phyloP scores from a whole-genome alignment of 2,329 filamentous ascomycete species.

The Fusarium chuoi region DNA sequence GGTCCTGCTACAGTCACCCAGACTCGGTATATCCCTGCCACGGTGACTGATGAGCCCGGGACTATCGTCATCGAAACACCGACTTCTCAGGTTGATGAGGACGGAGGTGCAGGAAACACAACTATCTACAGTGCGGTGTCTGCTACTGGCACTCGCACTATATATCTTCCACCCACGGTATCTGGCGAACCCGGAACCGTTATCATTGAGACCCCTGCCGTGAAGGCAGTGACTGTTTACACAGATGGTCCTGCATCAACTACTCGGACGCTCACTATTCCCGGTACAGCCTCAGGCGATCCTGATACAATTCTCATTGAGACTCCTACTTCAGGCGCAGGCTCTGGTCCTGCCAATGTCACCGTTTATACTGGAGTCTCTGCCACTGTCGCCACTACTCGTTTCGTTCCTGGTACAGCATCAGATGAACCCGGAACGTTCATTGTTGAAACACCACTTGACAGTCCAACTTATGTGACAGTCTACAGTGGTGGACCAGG shows the following conservation, averaged over 20 bases:
- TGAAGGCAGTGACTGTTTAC: background rate
- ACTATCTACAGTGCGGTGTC: background rate
- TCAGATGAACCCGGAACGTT: constrained; percentile 2
- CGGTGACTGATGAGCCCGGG: background rate
- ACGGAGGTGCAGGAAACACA: background rate
- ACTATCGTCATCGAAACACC: constrained; percentile 7
- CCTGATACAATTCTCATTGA: constrained; percentile 5
- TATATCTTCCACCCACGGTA: background rate
- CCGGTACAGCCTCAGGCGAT: background rate
- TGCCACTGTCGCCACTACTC: background rate
- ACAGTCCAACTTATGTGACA: background rate
- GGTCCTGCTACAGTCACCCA: background rate
- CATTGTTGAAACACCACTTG: constrained; percentile 3
- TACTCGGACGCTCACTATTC: background rate
- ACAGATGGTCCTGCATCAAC: background rate
- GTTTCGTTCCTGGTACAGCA: background rate
- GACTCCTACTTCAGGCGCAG: background rate
- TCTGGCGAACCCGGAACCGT: constrained; percentile 10
- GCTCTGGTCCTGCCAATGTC: background rate
- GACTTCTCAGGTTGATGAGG: background rate
- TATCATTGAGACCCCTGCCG: constrained; percentile 8
- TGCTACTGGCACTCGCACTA: background rate
- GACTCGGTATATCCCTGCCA: constrained; percentile 10
- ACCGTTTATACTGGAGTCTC: constrained; percentile 3
- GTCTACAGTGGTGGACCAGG: background rate